phyloP scores from a whole-genome alignment of 2,329 filamentous ascomycete species.

The Fusarium chuoi region DNA sequence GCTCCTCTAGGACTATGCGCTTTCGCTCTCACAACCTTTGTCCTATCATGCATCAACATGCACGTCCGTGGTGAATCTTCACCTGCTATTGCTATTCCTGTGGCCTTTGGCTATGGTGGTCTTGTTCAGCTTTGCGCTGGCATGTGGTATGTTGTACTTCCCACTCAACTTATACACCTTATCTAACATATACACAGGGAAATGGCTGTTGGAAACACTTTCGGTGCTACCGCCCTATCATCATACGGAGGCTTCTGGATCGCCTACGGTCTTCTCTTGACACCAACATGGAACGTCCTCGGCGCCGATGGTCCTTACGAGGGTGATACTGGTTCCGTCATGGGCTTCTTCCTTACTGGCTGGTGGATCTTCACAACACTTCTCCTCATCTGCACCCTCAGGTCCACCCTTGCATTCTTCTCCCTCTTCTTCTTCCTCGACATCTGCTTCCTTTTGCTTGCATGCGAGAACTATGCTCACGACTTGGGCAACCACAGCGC shows the following conservation, averaged over 20 bases:
- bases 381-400: conserved; percentile 77
- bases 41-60: conserved; percentile 80
- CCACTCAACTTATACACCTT: neutral
- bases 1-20: conserved; percentile 80
- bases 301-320: conserved; percentile 58
- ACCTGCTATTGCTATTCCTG: conserved; percentile 74
- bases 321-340: conserved; percentile 61
- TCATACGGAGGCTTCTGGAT: conserved; percentile 91
- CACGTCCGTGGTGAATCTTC: conserved; percentile 66
- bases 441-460: conserved; percentile 78
- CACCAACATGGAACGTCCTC: conserved; percentile 72
- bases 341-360: conserved; percentile 79
- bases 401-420: conserved; percentile 83
- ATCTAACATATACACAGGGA: conserved; percentile 65
- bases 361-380: conserved; percentile 90
- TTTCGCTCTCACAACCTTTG: conserved; percentile 86
- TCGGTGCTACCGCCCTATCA: conserved; percentile 82
- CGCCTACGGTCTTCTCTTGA: conserved; percentile 76
- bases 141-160: conserved; percentile 77
- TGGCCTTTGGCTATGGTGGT: conserved; percentile 81
- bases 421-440: conserved; percentile 81
- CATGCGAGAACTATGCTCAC: conserved; percentile 67
- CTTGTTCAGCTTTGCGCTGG: conserved; percentile 79
- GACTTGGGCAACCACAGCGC: conserved; percentile 61
- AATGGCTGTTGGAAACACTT: conserved; percentile 88